Evolutionary conservation across 371 early-diverging fungal genomes (phyloP).

Genomic region (Gilbertella persicaria): DNA sequence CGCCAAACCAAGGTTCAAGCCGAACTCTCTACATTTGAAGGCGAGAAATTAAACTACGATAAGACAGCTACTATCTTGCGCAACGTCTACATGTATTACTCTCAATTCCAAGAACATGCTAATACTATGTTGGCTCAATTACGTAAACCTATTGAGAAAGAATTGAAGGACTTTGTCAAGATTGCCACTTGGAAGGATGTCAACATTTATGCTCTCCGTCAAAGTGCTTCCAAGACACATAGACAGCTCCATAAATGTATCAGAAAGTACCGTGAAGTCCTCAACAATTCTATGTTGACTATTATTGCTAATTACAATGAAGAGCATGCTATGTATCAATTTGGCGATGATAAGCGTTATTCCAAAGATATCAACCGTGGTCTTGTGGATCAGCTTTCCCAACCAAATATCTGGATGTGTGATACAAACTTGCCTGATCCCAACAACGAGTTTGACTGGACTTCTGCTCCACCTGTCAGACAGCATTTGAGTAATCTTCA

Average conservation of each 20-base stretch:
- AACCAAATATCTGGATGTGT: conserved; percentile 30
- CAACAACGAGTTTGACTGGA: conserved; percentile 15
- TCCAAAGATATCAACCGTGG: conserved; percentile 33
- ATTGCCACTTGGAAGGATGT: conserved; percentile 97
- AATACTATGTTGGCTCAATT: conserved; percentile 54
- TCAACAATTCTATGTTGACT: conserved; percentile 74
- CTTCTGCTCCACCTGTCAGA: conserved; percentile 25
- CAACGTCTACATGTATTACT: conserved; percentile 76
- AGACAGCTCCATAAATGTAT: conserved; percentile 88
- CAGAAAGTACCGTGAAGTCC: conserved; percentile 79
- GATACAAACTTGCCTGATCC: conserved; percentile 17
- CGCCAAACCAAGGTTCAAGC: conserved; percentile 56
- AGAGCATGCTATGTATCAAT: conserved; percentile 55
- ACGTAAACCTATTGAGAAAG: conserved; percentile 82
- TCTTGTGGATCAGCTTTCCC: conserved; percentile 40
- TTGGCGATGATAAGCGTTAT: conserved; percentile 52
- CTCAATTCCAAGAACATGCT: conserved; percentile 68
- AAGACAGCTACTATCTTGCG: conserved; percentile 45
- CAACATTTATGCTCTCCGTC: conserved; percentile 90
- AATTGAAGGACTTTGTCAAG: conserved; percentile 90
- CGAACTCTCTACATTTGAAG: conserved; percentile 25
- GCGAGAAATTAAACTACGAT: conserved; percentile 29
- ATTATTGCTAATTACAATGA: conserved; percentile 69
- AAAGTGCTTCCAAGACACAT: conserved; percentile 90
- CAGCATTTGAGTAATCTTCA: conserved; percentile 40